These are phyloP conservation scores for Bremia lactucae DNA, from an alignment of 352 stramenopile species.

Conservation along the genomic window DNA sequence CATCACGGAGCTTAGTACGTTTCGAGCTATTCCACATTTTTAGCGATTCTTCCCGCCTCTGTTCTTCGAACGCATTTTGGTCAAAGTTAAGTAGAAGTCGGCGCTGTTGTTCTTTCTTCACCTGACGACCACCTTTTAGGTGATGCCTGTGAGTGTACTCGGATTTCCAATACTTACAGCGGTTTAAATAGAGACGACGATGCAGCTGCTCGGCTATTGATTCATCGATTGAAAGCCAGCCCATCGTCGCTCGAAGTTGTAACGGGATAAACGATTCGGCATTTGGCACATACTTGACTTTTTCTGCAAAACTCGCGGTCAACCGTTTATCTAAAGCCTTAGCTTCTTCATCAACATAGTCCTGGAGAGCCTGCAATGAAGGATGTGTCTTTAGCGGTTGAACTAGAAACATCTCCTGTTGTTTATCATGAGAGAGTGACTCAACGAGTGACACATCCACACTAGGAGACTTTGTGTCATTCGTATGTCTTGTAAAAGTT, in stretches of 20 bases:
- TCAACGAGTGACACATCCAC: conserved; percentile 60
- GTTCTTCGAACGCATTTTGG: conserved; percentile 20
- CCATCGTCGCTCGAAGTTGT: conserved; percentile 2
- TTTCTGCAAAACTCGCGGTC: conserved; percentile 10
- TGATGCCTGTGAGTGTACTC: conserved; percentile 32
- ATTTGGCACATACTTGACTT: conserved; percentile 26
- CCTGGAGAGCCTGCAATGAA: conserved; percentile 48
- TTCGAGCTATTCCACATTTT: conserved; percentile 5
- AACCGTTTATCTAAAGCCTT: conserved; percentile 14
- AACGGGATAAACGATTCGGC: conserved; percentile 26
- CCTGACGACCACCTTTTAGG: conserved; percentile 20
- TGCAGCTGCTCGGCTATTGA: conserved; percentile 28
- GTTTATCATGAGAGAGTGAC: conserved; percentile 57
- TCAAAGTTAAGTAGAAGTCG: conserved; percentile 38
- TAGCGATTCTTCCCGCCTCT: conserved; percentile 8
- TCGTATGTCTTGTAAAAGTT: conserved; percentile 9
- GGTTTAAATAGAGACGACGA: conserved; percentile 24
- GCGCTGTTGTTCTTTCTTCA: conserved; percentile 29
- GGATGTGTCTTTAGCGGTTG: conserved; percentile 57
- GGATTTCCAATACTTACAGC: conserved; percentile 35
- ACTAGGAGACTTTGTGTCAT: conserved; percentile 36
- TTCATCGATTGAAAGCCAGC: conserved; percentile 26
- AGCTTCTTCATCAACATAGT: conserved; percentile 48
- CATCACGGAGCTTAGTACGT: conserved; percentile 18
- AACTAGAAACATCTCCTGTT: conserved; percentile 51